Conservation (phyloP, 2,329 filamentous ascomycete species). For the Penicillium expansum region DNA sequence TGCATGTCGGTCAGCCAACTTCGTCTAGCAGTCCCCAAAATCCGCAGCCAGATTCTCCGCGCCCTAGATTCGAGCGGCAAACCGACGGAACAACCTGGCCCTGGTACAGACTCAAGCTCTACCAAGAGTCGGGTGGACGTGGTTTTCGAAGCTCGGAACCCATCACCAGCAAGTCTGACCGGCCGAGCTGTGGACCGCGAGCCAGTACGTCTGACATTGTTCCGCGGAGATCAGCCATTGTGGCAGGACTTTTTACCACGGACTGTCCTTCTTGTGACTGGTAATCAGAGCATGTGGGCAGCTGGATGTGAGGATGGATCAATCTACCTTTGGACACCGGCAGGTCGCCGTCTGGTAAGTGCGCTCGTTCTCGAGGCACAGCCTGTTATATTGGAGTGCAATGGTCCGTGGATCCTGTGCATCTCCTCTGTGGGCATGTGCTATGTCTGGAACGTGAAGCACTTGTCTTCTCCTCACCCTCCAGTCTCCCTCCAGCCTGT, state of each 20-base stretch:
- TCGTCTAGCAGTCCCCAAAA: conserved; percentile 80
- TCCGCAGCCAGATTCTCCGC: conserved; percentile 77
- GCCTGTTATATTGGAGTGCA: conserved; percentile 87
- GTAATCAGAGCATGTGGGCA: conserved; percentile 87
- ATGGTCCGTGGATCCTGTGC: conserved; percentile 84
- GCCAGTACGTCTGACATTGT: conserved; percentile 78
- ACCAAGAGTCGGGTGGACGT: conserved; percentile 62
- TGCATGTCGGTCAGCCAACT: conserved; percentile 78
- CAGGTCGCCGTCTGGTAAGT: conserved; percentile 80
- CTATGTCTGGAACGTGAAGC: conserved; percentile 90
- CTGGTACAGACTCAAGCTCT: conserved; percentile 33
- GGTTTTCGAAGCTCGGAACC: conserved; percentile 86
- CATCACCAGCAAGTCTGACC: conserved; percentile 59
- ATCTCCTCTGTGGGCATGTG: conserved; percentile 85
- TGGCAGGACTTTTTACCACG: conserved; percentile 95
- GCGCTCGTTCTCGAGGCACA: conserved; percentile 86
- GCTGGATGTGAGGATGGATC: conserved; percentile 91
- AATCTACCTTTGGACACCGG: conserved; percentile 87
- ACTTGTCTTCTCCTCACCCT: conserved; percentile 78
- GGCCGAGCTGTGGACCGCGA: conserved; percentile 66
- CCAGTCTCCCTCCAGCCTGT: conserved; percentile 86
- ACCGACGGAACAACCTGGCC: conserved; percentile 40
- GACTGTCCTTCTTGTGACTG: conserved; percentile 84
- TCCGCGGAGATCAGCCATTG: conserved; percentile 72
- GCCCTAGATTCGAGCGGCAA: conserved; percentile 63